Base-by-base conservation (phyloP, 73 alveolate species). In the Stentor coeruleus region DNA sequence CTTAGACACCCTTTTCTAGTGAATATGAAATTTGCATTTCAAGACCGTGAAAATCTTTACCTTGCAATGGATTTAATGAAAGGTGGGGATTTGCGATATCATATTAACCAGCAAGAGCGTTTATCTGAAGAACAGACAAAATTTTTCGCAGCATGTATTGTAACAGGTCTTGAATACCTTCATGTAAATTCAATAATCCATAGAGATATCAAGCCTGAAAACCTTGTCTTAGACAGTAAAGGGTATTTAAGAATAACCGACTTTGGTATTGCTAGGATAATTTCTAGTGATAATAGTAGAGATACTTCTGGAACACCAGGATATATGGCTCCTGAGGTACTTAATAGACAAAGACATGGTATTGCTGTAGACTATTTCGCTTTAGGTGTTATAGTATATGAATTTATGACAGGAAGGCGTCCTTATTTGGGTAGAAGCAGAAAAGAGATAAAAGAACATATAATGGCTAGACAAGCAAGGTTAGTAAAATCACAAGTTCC, bases 21-120 rank as follows among this genome's bases (percentile, higher is more conserved):
- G 37, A 97, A 97, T 87, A 97, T 97, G 98, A 76, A 90, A 41
- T 96, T 86, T 49, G 98, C 99, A 3, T 97, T 97, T 77, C 94
- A 95, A 87, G 99, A 97, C 77, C 86, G 95, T 73, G 98, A 91
- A 72, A 88, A 95, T 85, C 85, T 95, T 39, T 97, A 97, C 81
- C 77, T 97, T 72, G 95, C 95, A 39, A 85, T 92, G 88, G 99
- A 97, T 77, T 83, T 92, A 37, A 77, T 97, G 81, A 86, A 91
- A 15, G 99, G 99, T 38, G 99, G 99, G 0, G 99, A 97, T 81
- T 82, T 97, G 31, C 86, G 99, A 76, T 97, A 86, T 84, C 98
- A 97, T 76, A 85, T 97, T 0, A 92, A 94, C 35, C 80, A 84
- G 37, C 86, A 88, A 57, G 87, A 84, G 85, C 89, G 89, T 76